phyloP scores from a whole-genome alignment of 2,329 filamentous ascomycete species.

The Elsinoe perseae region DNA sequence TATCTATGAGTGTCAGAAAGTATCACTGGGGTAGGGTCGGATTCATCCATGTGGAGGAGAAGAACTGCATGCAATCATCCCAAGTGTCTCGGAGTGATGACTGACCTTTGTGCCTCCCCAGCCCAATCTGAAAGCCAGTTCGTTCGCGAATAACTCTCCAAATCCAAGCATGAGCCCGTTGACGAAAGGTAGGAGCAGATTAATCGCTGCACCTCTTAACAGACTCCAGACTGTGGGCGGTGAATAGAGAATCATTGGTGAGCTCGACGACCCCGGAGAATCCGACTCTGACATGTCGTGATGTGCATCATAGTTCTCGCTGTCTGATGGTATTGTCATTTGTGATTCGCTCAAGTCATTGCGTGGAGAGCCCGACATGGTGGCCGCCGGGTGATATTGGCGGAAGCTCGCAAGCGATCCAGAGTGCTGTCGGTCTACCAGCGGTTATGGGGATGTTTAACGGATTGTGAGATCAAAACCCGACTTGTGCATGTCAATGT shows the following conservation, averaged over 20 bases:
- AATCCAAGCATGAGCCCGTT: constrained; percentile 99
- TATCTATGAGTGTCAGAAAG: constrained; percentile 35
- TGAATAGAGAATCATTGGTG: constrained; percentile 74
- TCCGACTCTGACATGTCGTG: constrained; percentile 54
- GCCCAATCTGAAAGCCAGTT: constrained; percentile 84
- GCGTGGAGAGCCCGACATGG: constrained; percentile 12
- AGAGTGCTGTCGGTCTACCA: too few relatives aligned
- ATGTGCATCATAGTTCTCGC: constrained; percentile 66
- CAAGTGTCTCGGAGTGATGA: too few relatives aligned
- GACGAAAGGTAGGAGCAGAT: constrained; percentile 87
- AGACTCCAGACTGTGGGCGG: constrained; percentile 83
- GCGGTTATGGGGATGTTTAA: too few relatives aligned
- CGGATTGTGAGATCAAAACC: too few relatives aligned
- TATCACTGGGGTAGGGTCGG: too few relatives aligned
- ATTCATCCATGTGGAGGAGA: too few relatives aligned
- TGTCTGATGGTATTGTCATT: constrained; percentile 73
- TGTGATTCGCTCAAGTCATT: constrained; percentile 59
- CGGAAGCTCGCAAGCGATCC: too few relatives aligned
- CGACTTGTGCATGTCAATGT: too few relatives aligned
- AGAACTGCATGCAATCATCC: too few relatives aligned
- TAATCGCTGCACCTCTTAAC: constrained; percentile 83
- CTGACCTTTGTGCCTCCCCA: constrained; percentile 91
- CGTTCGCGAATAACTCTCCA: constrained; percentile 92
- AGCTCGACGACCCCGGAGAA: constrained; percentile 53
- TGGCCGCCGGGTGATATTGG: background rate